These are phyloP conservation scores for Ogataea populi-albae DNA, from an alignment of 805 yeast species.

Conservation along the genomic window DNA sequence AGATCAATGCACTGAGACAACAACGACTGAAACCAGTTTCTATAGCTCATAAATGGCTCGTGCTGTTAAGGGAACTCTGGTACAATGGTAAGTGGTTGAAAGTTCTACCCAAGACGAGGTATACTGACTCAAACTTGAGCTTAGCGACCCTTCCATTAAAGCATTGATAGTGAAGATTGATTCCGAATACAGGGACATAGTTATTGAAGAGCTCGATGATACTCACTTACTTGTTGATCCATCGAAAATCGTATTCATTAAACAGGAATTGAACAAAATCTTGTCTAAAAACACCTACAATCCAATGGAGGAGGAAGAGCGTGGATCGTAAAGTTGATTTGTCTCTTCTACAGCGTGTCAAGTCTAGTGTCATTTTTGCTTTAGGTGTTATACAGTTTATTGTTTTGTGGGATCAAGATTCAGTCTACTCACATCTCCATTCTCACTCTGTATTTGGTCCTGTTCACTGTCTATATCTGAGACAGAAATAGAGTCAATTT, in stretches of 20 bases:
- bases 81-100: conserved; percentile 40
- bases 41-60: too few species aligned
- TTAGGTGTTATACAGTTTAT: not conserved
- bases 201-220: conserved; percentile 80
- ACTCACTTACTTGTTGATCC: conserved; percentile 83
- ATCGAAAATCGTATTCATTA: conserved; percentile 70
- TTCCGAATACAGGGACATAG: conserved; percentile 66
- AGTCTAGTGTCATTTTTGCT: too few species aligned
- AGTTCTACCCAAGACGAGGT: too few species aligned
- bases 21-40: too few species aligned
- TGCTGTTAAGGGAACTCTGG: conserved; percentile 53
- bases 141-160: conserved; percentile 87
- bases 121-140: too few species aligned
- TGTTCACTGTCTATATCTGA: conserved; percentile 15
- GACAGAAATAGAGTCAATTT: conserved; percentile 11
- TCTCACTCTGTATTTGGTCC: conserved; percentile 14
- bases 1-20: too few species aligned
- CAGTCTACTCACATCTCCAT: conserved; percentile 24
- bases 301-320: conserved; percentile 52
- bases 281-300: conserved; percentile 82
- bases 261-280: conserved; percentile 69
- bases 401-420: conserved; percentile 15
- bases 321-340: conserved; percentile 1
- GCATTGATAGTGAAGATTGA: conserved; percentile 86
- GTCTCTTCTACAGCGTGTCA: too few species aligned